Evolutionary conservation across 805 yeast genomes (phyloP), one percentile per base, ranked within the genome.

Genomic region (Cyberlindnera sargentensis): DNA sequence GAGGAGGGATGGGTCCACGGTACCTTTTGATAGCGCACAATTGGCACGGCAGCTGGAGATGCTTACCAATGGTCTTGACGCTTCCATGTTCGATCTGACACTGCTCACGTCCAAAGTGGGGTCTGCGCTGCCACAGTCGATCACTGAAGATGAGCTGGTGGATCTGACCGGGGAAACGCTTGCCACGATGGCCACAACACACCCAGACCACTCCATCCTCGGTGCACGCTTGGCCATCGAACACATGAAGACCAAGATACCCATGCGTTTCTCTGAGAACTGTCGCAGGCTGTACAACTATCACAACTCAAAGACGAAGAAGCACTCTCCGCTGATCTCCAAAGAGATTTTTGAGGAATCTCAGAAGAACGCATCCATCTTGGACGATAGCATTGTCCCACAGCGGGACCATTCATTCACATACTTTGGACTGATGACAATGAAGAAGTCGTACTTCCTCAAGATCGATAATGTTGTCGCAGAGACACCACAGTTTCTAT

Each of bases 141-240:
- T 41, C 30, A 36, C 39, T 2, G n/a, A n/a, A 25, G 39, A 26
- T 15, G 47, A 49, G 40, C 34, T 49, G 28, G 47, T 44, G 39
- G 45, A 49, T 41, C 31, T 49, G 36, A 45, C 50, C 11, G 96
- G 98, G 34, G 99, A 93, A 69, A 91, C 97, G 30, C 93, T 96
- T 45, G 98, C 98, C 33, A 84, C 84, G 62, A 86, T 93, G 96
- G 88, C 98, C 47, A 91, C 98, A 8, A 78, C 86, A 49, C 99
- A 93, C 66, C 98, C 98, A 8, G 98, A 93, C 67, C 89, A 93
- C 58, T 96, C 97, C 26, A 79, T 80, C 30, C 72, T 90, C 55
- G 98, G 96, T 40, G 97, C 98, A 28, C 82, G 99, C 68, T 81
- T 93, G 43, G 95, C 96, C n/a, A 84, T 90, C 44, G 84, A 95